These are phyloP conservation scores for Chaetomiaceae sp. DNA, from an alignment of 2,329 filamentous ascomycete genomes.

Conservation along the genomic window DNA sequence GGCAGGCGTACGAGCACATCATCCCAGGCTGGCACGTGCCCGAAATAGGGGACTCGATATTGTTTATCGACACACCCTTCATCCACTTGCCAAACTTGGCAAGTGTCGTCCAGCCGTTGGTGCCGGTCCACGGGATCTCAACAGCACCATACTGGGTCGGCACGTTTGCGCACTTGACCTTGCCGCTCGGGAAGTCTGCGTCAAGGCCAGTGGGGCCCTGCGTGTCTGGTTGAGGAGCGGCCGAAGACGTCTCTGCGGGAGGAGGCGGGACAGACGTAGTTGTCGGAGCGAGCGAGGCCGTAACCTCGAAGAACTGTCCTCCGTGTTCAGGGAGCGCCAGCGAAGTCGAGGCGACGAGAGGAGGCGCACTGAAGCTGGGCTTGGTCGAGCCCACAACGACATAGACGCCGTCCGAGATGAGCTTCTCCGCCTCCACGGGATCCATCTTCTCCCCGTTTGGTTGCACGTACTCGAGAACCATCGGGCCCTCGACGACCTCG, in stretches of 20 bases:
- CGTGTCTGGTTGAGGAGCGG: slow-evolving; percentile 27
- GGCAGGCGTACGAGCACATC: slow-evolving; percentile 92
- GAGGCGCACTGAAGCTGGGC: slow-evolving; percentile 48
- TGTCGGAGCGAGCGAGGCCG: slow-evolving; percentile 32
- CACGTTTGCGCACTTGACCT: slow-evolving; percentile 67
- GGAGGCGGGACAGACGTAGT: slow-evolving; percentile 28
- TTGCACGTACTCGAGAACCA: slow-evolving; percentile 61
- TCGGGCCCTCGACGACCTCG: slow-evolving; percentile 47
- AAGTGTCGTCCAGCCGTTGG: slow-evolving; percentile 75
- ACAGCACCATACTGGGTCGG: slow-evolving; percentile 79
- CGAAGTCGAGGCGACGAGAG: slow-evolving; percentile 31
- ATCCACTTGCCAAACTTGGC: slow-evolving; percentile 57
- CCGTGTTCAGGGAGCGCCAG: slow-evolving; percentile 36
- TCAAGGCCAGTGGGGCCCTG: slow-evolving; percentile 52
- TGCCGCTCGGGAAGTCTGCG: slow-evolving; percentile 69
- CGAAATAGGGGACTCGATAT: slow-evolving; percentile 59
- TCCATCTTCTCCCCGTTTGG: slow-evolving; percentile 61
- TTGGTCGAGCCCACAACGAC: slow-evolving; percentile 57
- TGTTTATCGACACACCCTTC: slow-evolving; percentile 52
- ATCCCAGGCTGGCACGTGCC: slow-evolving; percentile 58
- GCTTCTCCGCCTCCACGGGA: slow-evolving; percentile 61
- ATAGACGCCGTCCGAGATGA: slow-evolving; percentile 68
- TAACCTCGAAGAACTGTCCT: slow-evolving; percentile 50
- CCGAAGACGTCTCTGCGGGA: slow-evolving; percentile 15
- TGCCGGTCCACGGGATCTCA: slow-evolving; percentile 60